Evolutionary conservation across 306 rosid species (phyloP), one percentile per base, ranked within the genome.

Genomic region (Prunus padus): DNA sequence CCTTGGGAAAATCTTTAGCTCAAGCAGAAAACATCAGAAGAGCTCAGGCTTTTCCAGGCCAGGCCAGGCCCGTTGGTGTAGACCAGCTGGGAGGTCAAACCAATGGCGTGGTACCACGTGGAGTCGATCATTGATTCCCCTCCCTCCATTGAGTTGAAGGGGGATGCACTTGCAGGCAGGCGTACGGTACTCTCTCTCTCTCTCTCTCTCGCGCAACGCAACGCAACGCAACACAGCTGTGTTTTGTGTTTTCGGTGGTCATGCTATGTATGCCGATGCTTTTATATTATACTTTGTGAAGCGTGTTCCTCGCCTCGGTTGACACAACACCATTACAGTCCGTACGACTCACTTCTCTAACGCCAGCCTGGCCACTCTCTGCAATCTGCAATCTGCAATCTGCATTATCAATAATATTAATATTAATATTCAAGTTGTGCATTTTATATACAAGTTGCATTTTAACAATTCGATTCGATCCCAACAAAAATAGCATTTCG

Each of bases 311-410:
- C 42, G 42, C 42, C 42, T 37, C 9, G 42, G 42, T 47, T 14
- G 16, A 2, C 15, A 3, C 50, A 46, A 10, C 50, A 46, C 49
- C 50, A 42, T 57, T 4, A 4, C 71, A 52, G 56, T 28, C 76
- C 80, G 75, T 75, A 75, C 80, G 40, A 2, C 12, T 5, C 20
- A 2, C 11, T 4, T 8, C 19, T 4, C 7, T 14, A 8, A 11
- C 22, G 3, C 78, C 85, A 76, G 72, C 75, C 85, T 81, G 85
- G 63, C 71, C 42, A 6, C 42, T 37, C 42, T 37, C 42, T 37
- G 42, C 42, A 37, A 37, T 33, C 42, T 33, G 33, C 33, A 50
- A 28, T 30, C 33, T 30, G 40, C 40, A 5, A 33, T 37, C 42
- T 37, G 42, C 42, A 42, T 7, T 3, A 30, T 62, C 28, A 33